Conservation (phyloP, 495 filamentous ascomycete genomes). For the Penicillium pancosmium region DNA sequence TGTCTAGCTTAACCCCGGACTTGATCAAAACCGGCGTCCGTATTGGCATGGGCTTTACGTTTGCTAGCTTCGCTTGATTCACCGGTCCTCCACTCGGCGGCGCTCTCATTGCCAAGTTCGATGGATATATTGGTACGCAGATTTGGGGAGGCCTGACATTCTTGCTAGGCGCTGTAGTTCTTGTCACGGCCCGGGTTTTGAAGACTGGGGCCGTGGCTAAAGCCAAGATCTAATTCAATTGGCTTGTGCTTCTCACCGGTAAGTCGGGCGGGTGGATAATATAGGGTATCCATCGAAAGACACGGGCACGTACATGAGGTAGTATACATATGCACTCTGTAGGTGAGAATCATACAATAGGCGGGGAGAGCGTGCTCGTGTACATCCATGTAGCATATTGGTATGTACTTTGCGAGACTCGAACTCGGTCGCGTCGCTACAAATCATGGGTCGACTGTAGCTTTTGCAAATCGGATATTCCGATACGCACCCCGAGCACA, state of each 20-base stretch:
- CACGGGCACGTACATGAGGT: neutral
- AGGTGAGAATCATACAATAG: neutral
- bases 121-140: slow-evolving; percentile 57
- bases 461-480: too few relatives aligned
- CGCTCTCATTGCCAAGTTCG: slow-evolving; percentile 43
- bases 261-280: neutral
- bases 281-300: neutral
- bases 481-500: too few relatives aligned
- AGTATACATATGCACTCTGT: neutral
- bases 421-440: too few relatives aligned
- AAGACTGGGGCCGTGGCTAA: neutral
- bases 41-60: slow-evolving; percentile 73
- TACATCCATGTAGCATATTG: too few relatives aligned
- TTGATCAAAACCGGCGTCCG: slow-evolving; percentile 63
- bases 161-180: slow-evolving; percentile 1
- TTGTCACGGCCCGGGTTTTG: neutral
- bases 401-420: too few relatives aligned
- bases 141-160: slow-evolving; percentile 32
- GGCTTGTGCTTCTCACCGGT: neutral
- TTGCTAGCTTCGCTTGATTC: slow-evolving; percentile 65
- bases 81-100: slow-evolving; percentile 73
- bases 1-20: slow-evolving; percentile 60
- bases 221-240: neutral
- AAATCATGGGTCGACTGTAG: too few relatives aligned
- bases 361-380: too few relatives aligned